Evolutionary conservation across 257 asterid genomes (phyloP).

Genomic region (Salvia splendens): DNA sequence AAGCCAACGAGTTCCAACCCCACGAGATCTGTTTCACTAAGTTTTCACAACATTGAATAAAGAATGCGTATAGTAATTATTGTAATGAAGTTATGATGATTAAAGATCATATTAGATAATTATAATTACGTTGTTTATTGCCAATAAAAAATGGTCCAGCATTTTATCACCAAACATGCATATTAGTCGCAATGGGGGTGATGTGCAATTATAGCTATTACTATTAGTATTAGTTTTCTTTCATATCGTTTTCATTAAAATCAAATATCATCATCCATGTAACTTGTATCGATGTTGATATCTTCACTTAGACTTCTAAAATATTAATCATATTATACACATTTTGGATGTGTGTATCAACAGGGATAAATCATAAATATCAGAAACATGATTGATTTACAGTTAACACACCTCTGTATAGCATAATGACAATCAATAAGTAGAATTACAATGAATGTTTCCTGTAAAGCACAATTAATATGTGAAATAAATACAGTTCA

Average conservation of each 20-base stretch:
- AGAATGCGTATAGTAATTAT: no score
- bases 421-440: background rate
- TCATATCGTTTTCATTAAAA: constrained; percentile 30
- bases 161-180: constrained; percentile 32
- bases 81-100: no score
- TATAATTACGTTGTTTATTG: constrained; percentile 18
- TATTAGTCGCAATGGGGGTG: constrained; percentile 23
- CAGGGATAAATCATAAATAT: constrained; percentile 29
- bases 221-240: background rate
- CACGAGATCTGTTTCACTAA: no score
- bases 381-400: constrained; percentile 3
- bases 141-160: constrained; percentile 34
- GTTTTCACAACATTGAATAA: no score
- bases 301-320: background rate
- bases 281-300: background rate
- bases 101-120: no score
- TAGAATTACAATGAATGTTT: constrained; percentile 20
- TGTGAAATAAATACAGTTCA: constrained; percentile 33
- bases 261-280: background rate
- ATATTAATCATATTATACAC: no score
- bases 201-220: constrained; percentile 18
- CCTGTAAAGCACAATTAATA: constrained; percentile 27
- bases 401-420: constrained; percentile 26
- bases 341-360: constrained; percentile 14
- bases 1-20: no score